A percentile compares a stretch with the other conserved stretches of the same genome.
Evolutionary conservation across 2,329 filamentous ascomycete genomes (phyloP).

Genomic region (Verruconis gallopava): DNA sequence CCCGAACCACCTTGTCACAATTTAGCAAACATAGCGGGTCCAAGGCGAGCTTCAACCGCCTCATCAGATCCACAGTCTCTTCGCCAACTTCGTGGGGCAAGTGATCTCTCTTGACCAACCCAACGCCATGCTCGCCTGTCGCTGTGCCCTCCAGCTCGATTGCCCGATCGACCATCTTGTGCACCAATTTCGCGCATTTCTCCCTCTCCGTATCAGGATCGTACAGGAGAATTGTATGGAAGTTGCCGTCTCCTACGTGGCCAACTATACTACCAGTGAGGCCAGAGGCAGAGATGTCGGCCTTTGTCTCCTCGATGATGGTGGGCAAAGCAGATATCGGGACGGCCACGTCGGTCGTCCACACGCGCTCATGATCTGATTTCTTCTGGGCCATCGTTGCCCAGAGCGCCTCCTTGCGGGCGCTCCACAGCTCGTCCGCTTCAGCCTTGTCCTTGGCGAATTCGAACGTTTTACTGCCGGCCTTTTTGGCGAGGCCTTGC

Average conservation of each 20-base stretch:
- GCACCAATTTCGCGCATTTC: constrained; percentile 57
- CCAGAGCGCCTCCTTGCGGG: constrained; percentile 63
- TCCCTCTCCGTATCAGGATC: constrained; percentile 43
- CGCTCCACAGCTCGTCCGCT: constrained; percentile 59
- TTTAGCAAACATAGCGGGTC: constrained; percentile 59
- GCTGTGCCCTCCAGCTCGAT: constrained; percentile 78
- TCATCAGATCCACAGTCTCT: constrained; percentile 67
- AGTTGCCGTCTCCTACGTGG: constrained; percentile 64
- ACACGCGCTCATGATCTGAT: constrained; percentile 49
- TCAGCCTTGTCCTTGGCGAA: constrained; percentile 54
- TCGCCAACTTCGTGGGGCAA: constrained; percentile 64
- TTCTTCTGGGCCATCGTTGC: constrained; percentile 54
- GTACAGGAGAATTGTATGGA: constrained; percentile 53
- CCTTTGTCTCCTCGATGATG: constrained; percentile 65
- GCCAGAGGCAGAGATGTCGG: constrained; percentile 48
- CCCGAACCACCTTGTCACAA: constrained; percentile 52
- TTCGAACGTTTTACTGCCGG: constrained; percentile 54
- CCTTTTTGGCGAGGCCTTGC: constrained; percentile 42
- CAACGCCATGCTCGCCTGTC: constrained; percentile 74
- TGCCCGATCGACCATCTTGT: constrained; percentile 75
- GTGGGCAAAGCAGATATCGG: constrained; percentile 26
- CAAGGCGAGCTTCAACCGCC: constrained; percentile 68
- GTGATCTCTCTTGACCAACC: constrained; percentile 75
- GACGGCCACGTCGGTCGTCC: constrained; percentile 54
- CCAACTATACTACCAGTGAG: constrained; percentile 55